A percentile compares a stretch with the other conserved stretches of the same genome.
These are phyloP conservation scores for Taphrina pruni DNA, from an alignment of 1,139 yeast genomes.

Conservation along the genomic window DNA sequence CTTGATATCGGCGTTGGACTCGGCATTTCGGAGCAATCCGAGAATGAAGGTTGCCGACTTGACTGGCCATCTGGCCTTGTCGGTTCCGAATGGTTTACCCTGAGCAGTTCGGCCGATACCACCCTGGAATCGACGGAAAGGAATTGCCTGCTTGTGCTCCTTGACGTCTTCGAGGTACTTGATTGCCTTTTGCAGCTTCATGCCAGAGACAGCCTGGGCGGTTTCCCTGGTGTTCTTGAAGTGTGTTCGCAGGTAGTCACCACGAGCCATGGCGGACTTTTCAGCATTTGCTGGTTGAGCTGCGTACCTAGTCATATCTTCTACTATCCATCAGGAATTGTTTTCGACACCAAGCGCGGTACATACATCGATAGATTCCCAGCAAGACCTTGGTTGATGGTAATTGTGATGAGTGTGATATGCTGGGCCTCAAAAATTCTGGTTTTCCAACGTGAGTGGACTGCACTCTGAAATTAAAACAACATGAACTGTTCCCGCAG, in stretches of 20 bases:
- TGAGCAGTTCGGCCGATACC: constrained; percentile 99
- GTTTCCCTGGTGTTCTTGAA: constrained; percentile 99
- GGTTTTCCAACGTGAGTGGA: constrained; percentile 2
- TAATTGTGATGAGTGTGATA: background rate
- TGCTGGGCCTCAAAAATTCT: constrained; percentile 1
- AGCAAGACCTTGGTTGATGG: constrained; percentile 24
- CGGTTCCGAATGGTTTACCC: constrained; percentile 99
- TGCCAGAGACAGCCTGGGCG: constrained; percentile 96
- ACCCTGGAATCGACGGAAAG: constrained; percentile 97
- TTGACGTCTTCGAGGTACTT: constrained; percentile 94
- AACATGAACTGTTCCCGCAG: constrained; percentile 10
- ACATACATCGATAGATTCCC: constrained; percentile 32
- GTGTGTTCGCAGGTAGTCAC: constrained; percentile 98
- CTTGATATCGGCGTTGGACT: constrained; percentile 95
- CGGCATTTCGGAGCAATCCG: constrained; percentile 96
- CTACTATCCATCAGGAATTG: constrained; percentile 17
- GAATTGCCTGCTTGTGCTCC: constrained; percentile 99
- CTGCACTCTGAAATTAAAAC: constrained; percentile 15
- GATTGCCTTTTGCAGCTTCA: constrained; percentile 97
- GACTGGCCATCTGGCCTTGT: constrained; percentile 98
- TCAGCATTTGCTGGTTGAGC: constrained; percentile 76
- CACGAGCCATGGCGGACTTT: constrained; percentile 99
- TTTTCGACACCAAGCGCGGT: constrained; percentile 30
- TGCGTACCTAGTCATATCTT: constrained; percentile 42
- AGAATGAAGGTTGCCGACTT: constrained; percentile 95